Conservation (phyloP, 139 green algal genomes). For the Pycnococcus provasolii region DNA sequence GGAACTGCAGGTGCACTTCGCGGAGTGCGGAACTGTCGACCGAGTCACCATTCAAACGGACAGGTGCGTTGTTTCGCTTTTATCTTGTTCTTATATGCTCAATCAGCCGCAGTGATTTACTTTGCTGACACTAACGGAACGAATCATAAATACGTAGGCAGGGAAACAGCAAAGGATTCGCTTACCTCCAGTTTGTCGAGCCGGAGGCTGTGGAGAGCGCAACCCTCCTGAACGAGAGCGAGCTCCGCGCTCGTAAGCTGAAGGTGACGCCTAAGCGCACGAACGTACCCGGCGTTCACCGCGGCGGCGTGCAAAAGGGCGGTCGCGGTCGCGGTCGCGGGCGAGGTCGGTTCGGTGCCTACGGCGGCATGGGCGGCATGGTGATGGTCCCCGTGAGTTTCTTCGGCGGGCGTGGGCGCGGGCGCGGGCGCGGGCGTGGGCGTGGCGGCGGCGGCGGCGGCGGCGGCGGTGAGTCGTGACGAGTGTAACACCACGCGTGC, state of each 20-base stretch:
- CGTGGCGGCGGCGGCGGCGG: background rate
- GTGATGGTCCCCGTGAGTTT: too few species aligned
- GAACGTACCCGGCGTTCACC: constrained; percentile 84
- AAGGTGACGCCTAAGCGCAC: constrained; percentile 86
- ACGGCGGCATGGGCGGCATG: too few species aligned
- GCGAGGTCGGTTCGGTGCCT: background rate
- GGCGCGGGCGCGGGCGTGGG: background rate
- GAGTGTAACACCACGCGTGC: too few species aligned
- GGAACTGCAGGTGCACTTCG: constrained; percentile 86
- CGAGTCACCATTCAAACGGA: constrained; percentile 96
- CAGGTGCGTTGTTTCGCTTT: constrained; percentile 42
- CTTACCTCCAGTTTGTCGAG: constrained; percentile 97
- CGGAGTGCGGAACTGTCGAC: constrained; percentile 90
- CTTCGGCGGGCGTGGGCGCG: constrained; percentile 16
- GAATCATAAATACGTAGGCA: too few species aligned
- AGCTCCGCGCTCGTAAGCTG: constrained; percentile 61
- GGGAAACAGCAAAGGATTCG: constrained; percentile 53
- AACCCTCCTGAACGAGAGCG: constrained; percentile 62
- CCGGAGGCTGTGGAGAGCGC: constrained; percentile 80
- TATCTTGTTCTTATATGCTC: constrained; percentile 4
- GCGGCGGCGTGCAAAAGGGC: constrained; percentile 40
- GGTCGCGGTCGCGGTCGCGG: constrained; percentile 35
- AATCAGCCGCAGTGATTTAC: background rate
- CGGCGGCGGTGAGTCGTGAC: too few species aligned
- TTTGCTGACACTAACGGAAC: background rate